Evolutionary conservation across 495 filamentous ascomycete species (phyloP), one percentile per base, ranked within the genome.

Genomic region (Lasiosphaeria ovina): DNA sequence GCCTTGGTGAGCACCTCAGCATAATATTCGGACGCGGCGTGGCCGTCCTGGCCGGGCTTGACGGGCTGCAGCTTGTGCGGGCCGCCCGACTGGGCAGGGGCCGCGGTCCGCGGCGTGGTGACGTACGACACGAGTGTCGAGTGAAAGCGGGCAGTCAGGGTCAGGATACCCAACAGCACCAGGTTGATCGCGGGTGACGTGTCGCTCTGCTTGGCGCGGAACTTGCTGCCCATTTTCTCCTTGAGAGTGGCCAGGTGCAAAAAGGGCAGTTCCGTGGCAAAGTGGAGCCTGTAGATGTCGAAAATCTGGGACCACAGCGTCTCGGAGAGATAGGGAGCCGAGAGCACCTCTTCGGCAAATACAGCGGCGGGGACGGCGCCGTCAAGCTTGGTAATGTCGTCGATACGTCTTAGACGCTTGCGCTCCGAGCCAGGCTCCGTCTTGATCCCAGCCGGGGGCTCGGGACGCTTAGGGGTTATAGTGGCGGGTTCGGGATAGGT

Each of bases 281-380:
- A 93, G 71, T 96, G 89, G 14, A 89, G 78, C 73, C 92, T 86
- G 71, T 91, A 96, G 51, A 91, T 83, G 61, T 92, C 89, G 63
- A 91, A 89, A 62, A 91, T 70, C 57, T 85, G 83, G 62, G 84
- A 83, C 86, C 86, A 91, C 3, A 88, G 75, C 57, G 89, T 83
- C 38, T 84, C 78, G n/a, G 86, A 88, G 35, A 90, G 76, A 54
- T 87, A 79, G 0, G 76, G 66, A 33, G 77, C 77, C 45, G 80
- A 78, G 59, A 84, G 68, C 16, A 81, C 72, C 58, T 84, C 77
- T 53, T 82, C 74, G 58, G 73, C 74, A n/a, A 75, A 62, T 14
- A 68, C 51, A 10, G 65, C 67, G 34, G 66, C 56, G 3, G 71
- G 59, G 10, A 67, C 65, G 51, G 69, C 55, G 57, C 74, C 68